Conservation (phyloP, 495 filamentous ascomycete genomes). For the Cairneyella variabilis region DNA sequence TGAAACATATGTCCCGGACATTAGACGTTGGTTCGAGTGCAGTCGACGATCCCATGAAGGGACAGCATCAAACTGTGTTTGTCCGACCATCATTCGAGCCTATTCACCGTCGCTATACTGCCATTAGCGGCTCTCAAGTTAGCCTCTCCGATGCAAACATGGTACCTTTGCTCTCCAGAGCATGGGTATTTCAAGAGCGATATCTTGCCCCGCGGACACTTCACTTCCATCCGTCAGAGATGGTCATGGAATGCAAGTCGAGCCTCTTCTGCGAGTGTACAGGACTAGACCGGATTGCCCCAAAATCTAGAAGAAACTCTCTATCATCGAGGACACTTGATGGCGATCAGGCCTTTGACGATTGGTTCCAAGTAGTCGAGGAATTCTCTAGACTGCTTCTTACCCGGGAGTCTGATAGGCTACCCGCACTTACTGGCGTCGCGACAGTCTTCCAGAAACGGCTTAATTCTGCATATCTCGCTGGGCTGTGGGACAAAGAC, state of each 20-base stretch:
- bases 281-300: neutral
- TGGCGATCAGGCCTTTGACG: neutral
- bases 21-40: neutral
- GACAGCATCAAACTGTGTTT: neutral
- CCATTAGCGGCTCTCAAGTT: neutral
- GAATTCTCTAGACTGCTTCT: neutral
- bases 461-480: neutral
- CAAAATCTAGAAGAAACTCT: neutral
- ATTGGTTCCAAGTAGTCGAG: conserved; percentile 1
- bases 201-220: conserved; percentile 26
- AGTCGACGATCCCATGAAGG: neutral
- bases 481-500: neutral
- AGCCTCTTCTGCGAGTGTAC: neutral
- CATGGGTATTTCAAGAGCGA: conserved; percentile 33
- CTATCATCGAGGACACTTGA: neutral
- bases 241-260: conserved; percentile 28
- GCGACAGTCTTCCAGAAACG: neutral
- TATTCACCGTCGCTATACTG: neutral
- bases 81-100: neutral
- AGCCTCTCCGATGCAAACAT: neutral
- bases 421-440: neutral
- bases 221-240: conserved; percentile 22
- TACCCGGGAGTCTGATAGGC: neutral
- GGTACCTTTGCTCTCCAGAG: conserved; percentile 7
- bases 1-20: neutral